Evolutionary conservation across 371 early-diverging fungal species (phyloP).

Genomic region (Lichtheimia ornata): DNA sequence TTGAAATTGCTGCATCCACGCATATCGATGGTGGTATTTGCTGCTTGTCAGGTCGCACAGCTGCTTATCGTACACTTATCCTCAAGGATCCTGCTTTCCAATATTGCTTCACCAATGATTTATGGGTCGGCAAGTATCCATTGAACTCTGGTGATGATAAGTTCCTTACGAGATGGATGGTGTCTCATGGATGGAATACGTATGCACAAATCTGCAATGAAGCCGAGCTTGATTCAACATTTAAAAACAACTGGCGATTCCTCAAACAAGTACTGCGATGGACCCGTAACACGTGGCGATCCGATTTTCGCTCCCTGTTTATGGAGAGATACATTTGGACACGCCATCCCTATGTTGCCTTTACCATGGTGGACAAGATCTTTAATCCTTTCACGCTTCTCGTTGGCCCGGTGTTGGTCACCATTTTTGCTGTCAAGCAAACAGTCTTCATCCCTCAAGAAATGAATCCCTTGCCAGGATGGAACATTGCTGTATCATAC

Average conservation of each 20-base stretch:
- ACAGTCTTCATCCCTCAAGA: slow-evolving; percentile 15
- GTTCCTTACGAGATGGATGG: slow-evolving; percentile 74
- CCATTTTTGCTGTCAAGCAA: slow-evolving; percentile 36
- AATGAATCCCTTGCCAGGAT: slow-evolving; percentile 28
- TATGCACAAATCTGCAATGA: slow-evolving; percentile 68
- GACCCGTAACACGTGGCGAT: slow-evolving; percentile 78
- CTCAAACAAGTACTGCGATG: slow-evolving; percentile 70
- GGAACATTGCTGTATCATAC: slow-evolving; percentile 60
- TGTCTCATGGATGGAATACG: slow-evolving; percentile 69
- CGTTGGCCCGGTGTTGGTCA: slow-evolving; percentile 66
- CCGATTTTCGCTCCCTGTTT: slow-evolving; percentile 68
- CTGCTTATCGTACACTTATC: slow-evolving; percentile 72
- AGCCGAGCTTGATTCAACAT: slow-evolving; percentile 69
- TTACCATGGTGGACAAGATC: slow-evolving; percentile 75
- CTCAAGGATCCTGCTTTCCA: slow-evolving; percentile 73
- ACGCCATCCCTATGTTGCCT: slow-evolving; percentile 70
- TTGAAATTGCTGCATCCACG: slow-evolving; percentile 71
- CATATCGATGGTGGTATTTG: slow-evolving; percentile 77
- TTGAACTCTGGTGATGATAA: slow-evolving; percentile 77
- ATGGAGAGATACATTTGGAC: slow-evolving; percentile 64
- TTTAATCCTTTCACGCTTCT: slow-evolving; percentile 72
- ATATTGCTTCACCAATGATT: slow-evolving; percentile 68
- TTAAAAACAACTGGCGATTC: slow-evolving; percentile 77
- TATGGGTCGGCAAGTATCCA: slow-evolving; percentile 69
- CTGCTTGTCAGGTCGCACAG: slow-evolving; percentile 72